phyloP scores from a whole-genome alignment of 2,329 filamentous ascomycete genomes.

The Colletotrichum orchidophilum region DNA sequence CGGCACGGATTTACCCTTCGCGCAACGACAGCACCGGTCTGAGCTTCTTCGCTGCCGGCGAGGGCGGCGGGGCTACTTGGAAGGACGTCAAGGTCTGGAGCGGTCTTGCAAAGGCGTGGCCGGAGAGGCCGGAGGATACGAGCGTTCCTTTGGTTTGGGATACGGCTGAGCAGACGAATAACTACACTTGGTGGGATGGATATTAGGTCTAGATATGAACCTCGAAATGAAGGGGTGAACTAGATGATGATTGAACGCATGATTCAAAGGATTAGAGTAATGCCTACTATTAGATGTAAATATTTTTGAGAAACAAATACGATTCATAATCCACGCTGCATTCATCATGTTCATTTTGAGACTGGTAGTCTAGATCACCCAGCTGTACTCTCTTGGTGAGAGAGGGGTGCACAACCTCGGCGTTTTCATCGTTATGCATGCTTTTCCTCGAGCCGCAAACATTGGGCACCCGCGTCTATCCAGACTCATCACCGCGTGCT shows the following conservation, averaged over 20 bases:
- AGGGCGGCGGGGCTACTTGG: slow-evolving; percentile 22
- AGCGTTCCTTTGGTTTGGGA: slow-evolving; percentile 30
- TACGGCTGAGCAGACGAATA: slow-evolving; percentile 29
- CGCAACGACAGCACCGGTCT: slow-evolving; percentile 33
- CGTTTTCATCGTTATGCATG: no score
- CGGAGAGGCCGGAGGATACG: slow-evolving; percentile 30
- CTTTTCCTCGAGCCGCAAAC: no score
- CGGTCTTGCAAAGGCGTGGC: slow-evolving; percentile 31
- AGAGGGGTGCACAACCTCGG: no score
- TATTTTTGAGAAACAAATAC: not conserved
- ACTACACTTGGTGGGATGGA: slow-evolving; percentile 33
- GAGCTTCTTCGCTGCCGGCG: slow-evolving; percentile 30
- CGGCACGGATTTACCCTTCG: slow-evolving; percentile 34
- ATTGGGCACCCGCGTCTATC: no score
- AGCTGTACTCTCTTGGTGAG: no score
- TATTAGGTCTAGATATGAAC: not conserved
- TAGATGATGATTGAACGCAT: not conserved
- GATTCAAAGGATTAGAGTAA: slow-evolving; percentile 5
- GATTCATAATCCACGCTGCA: no score
- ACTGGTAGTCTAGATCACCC: no score
- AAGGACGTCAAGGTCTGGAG: slow-evolving; percentile 27
- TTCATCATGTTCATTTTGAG: no score
- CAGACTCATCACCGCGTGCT: no score
- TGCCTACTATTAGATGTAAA: not conserved
- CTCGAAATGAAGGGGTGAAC: not conserved